Percentiles rank a stretch among this genome's conserved stretches.
Conservation (phyloP, 208 protist species). For the Crithidia sp. region DNA sequence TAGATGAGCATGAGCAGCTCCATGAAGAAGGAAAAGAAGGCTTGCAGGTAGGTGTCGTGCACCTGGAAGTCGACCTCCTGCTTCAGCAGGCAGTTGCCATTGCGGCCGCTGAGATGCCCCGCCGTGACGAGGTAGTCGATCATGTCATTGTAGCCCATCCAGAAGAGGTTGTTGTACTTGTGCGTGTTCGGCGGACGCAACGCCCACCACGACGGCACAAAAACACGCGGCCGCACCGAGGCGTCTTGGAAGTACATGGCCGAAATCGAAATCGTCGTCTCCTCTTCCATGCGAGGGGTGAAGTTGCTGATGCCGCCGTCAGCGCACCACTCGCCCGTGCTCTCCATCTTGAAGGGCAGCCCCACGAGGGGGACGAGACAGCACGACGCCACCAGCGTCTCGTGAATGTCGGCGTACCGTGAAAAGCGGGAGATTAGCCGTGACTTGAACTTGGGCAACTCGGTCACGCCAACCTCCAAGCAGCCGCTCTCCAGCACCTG, state of each 20-base stretch:
- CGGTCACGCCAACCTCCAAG: conserved; percentile 74
- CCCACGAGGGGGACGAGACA: conserved; percentile 76
- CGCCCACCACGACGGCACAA: conserved; percentile 83
- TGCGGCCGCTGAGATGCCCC: conserved; percentile 28
- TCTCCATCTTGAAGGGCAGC: conserved; percentile 65
- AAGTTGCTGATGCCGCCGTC: conserved; percentile 77
- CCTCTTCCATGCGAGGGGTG: conserved; percentile 64
- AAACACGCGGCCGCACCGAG: conserved; percentile 62
- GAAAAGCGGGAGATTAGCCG: conserved; percentile 51
- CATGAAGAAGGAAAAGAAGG: conserved; percentile 43
- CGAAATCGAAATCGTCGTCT: conserved; percentile 67
- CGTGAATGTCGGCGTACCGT: conserved; percentile 50
- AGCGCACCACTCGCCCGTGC: conserved; percentile 72
- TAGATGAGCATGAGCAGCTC: conserved; percentile 58
- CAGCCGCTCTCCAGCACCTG: conserved; percentile 47
- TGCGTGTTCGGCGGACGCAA: conserved; percentile 51
- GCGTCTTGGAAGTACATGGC: conserved; percentile 84
- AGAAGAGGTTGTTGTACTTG: conserved; percentile 71
- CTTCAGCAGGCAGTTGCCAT: conserved; percentile 44
- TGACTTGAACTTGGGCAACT: conserved; percentile 52
- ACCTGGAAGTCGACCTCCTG: conserved; percentile 46
- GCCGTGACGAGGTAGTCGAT: conserved; percentile 67
- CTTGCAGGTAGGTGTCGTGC: conserved; percentile 36
- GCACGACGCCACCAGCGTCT: conserved; percentile 70
- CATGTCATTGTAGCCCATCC: conserved; percentile 84